Evolutionary conservation across 306 rosid genomes (phyloP).

Genomic region (Cucurbita pepo): DNA sequence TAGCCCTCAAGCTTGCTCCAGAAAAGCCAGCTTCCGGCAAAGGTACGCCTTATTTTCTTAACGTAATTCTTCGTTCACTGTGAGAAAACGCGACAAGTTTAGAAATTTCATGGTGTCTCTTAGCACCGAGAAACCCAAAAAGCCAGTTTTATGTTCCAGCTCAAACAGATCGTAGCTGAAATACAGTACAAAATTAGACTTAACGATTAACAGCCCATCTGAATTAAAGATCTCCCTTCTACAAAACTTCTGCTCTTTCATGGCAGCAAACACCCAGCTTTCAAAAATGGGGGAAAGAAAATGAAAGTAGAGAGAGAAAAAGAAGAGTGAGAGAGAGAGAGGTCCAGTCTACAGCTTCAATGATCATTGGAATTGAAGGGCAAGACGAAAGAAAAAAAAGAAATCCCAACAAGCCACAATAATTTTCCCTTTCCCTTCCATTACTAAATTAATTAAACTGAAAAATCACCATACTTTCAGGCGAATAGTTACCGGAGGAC

Average conservation of each 20-base stretch:
- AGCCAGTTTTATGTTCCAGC: neutral
- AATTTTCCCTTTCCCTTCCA: neutral
- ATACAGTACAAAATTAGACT: neutral
- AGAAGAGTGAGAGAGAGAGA: neutral
- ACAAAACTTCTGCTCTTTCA: conserved; percentile 4
- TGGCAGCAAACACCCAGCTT: neutral
- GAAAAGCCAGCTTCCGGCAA: neutral
- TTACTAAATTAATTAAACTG: neutral
- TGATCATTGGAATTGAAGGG: neutral
- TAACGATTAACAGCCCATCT: neutral
- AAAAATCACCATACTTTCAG: neutral
- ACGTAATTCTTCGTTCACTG: neutral
- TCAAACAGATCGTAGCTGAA: neutral
- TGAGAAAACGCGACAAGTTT: neutral
- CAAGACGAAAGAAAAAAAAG: neutral
- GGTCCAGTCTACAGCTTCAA: neutral
- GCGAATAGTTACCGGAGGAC: conserved; percentile 9
- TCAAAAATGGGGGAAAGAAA: neutral
- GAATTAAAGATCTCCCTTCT: neutral
- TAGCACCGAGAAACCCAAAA: neutral
- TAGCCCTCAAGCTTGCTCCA: neutral
- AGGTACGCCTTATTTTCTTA: neutral
- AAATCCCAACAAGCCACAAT: neutral
- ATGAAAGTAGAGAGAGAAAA: neutral
- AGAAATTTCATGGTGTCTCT: neutral